Evolutionary conservation across 164 flowering plant species (phyloP), one percentile per base, ranked within the genome.

Genomic region (Amborella trichopoda): DNA sequence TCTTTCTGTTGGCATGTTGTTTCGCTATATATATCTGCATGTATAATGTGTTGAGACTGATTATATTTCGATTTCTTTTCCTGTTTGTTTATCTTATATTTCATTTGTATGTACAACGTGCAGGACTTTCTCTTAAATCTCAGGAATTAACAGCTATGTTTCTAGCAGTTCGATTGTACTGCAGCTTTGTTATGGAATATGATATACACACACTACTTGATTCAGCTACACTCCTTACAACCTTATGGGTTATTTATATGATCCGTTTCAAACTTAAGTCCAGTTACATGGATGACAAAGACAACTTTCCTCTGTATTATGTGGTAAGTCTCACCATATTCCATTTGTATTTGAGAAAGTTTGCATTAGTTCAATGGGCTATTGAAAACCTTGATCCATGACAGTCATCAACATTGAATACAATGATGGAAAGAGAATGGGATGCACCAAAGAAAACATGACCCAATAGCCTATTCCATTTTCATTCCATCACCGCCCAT

Each of bases 181-280:
- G 62, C 50, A 58, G 66, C 44, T 61, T 57, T 57, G 66, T 66
- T 42, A 61, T 66, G 70, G 70, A 66, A 57, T 57, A 53, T 41
- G 70, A 66, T 37, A 66, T 66, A 28, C 70, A 66, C 56, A 66
- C 70, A 1, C 5, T 66, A 42, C 63, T 66, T 24, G 70, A 66
- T 55, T 17, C 56, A 5, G 70, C 70, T 28, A 61, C 70, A 3
- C 41, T 66, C 40, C 36, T 32, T 9, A 53, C 70, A 49, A 65
- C 70, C 40, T 40, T 61, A 34, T 66, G 70, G 70, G 70, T 66
- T 28, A 61, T 66, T 33, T 66, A 61, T 42, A 62, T 61, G 66
- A 66, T 62, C 27, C 70, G 60, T 26, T 61, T 53, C 25, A 61
- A 61, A 28, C 23, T 66, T 38, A 54, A 27, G 24, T 53, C 63